Evolutionary conservation across 805 yeast species (phyloP).

Genomic region (Scheffersomyces amazonensis): DNA sequence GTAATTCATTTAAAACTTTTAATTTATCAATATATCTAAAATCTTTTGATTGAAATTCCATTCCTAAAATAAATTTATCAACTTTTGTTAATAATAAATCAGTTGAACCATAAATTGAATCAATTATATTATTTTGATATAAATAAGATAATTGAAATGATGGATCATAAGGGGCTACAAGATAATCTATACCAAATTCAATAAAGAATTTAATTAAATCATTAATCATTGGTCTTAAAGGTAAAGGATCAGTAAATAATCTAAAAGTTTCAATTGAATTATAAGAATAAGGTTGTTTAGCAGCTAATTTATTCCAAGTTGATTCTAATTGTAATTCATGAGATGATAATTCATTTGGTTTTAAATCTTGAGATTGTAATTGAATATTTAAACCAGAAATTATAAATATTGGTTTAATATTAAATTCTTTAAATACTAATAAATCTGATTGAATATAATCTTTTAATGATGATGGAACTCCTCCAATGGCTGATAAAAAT

Average conservation of each 20-base stretch:
- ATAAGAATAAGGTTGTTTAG: slow-evolving; percentile 20
- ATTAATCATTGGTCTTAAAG: slow-evolving; percentile 47
- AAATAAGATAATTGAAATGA: slow-evolving; percentile 79
- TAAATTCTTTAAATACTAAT: slow-evolving; percentile 52
- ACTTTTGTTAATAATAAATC: slow-evolving; percentile 66
- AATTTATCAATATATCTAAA: slow-evolving; percentile 64
- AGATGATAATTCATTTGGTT: slow-evolving; percentile 32
- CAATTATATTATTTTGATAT: slow-evolving; percentile 52
- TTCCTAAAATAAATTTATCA: slow-evolving; percentile 68
- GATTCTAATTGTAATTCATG: slow-evolving; percentile 38
- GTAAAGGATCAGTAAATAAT: slow-evolving; percentile 47
- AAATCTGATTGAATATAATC: slow-evolving; percentile 61
- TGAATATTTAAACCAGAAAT: slow-evolving; percentile 63
- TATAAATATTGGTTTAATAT: slow-evolving; percentile 77
- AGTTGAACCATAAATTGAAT: slow-evolving; percentile 80
- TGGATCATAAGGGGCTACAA: slow-evolving; percentile 81
- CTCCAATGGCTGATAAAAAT: slow-evolving; percentile 74
- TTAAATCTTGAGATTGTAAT: slow-evolving; percentile 29
- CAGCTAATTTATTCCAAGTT: slow-evolving; percentile 36
- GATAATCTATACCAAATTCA: slow-evolving; percentile 54
- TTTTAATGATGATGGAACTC: slow-evolving; percentile 65
- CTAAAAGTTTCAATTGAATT: slow-evolving; percentile 48
- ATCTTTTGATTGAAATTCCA: slow-evolving; percentile 64
- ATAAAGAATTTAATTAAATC: slow-evolving; percentile 59
- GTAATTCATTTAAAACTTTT: slow-evolving; percentile 58